phyloP scores from a whole-genome alignment of 352 stramenopile genomes.

The Pythium guiyangense region DNA sequence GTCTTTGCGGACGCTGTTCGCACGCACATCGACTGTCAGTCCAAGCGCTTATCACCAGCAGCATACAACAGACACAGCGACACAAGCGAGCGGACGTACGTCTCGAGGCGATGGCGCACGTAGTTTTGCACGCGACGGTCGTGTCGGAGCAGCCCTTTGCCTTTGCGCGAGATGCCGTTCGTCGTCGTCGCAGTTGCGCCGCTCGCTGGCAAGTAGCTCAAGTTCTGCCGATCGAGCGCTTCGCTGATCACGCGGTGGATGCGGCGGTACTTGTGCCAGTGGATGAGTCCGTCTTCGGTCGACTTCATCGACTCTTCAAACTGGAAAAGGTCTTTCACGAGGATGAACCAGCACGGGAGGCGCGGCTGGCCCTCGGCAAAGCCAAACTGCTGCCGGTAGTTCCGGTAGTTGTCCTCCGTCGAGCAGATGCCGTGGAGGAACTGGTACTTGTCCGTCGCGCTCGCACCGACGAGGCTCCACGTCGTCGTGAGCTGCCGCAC shows the following conservation, averaged over 20 bases:
- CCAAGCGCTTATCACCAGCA: neutral
- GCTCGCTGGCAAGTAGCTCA: conserved; percentile 59
- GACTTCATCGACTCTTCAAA: conserved; percentile 87
- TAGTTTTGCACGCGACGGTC: conserved; percentile 69
- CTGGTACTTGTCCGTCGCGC: conserved; percentile 72
- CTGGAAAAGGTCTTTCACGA: conserved; percentile 86
- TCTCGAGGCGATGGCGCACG: conserved; percentile 79
- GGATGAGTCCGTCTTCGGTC: conserved; percentile 75
- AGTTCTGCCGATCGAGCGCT: conserved; percentile 69
- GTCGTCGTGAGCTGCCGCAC: conserved; percentile 82
- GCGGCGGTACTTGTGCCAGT: conserved; percentile 86
- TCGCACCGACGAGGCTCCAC: conserved; percentile 67
- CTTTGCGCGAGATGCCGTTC: conserved; percentile 56
- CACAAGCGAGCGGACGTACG: conserved; percentile 41
- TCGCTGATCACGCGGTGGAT: conserved; percentile 80
- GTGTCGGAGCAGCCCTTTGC: conserved; percentile 65
- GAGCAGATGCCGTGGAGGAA: conserved; percentile 77
- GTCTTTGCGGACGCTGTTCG: conserved; percentile 72
- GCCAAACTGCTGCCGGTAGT: conserved; percentile 77
- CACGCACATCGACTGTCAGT: too few relatives aligned
- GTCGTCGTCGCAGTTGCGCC: conserved; percentile 25
- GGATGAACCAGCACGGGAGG: conserved; percentile 78
- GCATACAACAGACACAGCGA: neutral
- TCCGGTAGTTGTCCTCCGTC: conserved; percentile 85
- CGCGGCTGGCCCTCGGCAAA: conserved; percentile 73